A percentile compares a stretch with the other conserved stretches of the same genome.
Conservation (phyloP, 768 basidiomycete species). For the Butyriboletus loyo region DNA sequence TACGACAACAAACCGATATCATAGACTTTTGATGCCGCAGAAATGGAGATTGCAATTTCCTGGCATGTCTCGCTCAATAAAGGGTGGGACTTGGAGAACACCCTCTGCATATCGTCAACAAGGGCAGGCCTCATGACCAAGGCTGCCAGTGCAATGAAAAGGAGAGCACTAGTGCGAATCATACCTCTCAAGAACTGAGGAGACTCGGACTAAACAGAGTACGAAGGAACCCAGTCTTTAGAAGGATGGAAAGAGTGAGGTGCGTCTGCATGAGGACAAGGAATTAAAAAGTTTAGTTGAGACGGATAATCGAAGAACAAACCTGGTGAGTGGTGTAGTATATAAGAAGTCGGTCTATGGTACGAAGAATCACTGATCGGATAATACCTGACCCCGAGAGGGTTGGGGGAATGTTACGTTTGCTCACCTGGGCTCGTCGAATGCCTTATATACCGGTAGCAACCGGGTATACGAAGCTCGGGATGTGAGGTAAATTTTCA, state of each 20-base stretch:
- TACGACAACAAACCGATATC: not conserved
- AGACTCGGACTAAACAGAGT: too few species aligned
- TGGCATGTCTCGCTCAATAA: not conserved
- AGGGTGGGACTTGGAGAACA: not conserved
- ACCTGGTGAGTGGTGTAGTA: too few species aligned
- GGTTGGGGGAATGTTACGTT: not conserved
- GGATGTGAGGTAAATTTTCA: too few species aligned
- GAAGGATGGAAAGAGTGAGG: too few species aligned
- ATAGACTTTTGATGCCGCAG: not conserved
- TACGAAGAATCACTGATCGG: too few species aligned
- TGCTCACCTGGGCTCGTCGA: not conserved
- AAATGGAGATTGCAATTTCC: not conserved
- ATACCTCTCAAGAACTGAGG: too few species aligned
- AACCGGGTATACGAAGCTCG: too few species aligned
- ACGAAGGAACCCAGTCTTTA: too few species aligned
- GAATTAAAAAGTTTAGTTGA: too few species aligned
- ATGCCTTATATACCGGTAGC: not conserved
- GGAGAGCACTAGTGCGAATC: not conserved
- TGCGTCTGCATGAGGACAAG: too few species aligned
- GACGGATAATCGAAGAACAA: too few species aligned
- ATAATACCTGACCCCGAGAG: not conserved
- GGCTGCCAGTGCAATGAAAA: not conserved
- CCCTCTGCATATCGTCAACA: not conserved
- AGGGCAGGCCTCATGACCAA: not conserved
- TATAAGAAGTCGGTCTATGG: too few species aligned